Evolutionary conservation across 176 grass and related monocot species (phyloP), one percentile per base, ranked within the genome.

Genomic region (Hyparrhenia diplandra): DNA sequence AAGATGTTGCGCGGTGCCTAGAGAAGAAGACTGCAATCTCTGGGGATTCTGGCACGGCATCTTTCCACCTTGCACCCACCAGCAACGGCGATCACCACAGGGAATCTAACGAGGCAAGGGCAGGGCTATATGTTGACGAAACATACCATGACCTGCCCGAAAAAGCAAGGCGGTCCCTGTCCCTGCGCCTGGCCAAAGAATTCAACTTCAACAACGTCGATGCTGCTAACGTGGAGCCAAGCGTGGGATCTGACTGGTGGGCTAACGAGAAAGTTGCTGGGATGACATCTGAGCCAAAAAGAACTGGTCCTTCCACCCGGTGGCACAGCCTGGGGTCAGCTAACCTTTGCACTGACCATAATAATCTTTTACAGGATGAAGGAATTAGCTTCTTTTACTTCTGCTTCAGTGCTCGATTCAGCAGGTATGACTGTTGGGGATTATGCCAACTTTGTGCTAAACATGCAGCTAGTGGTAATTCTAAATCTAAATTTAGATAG

Each of bases 141-240:
- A 90, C 84, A 8, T 93, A 93, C 36, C 84, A 91, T 90, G 92
- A 95, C 72, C 40, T 95, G 51, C 92, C 96, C 32, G 92, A 99
- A 64, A 95, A 91, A 89, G 75, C 83, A 16, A 81, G 83, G 64
- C 75, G 85, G 41, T 99, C 88, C 54, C 41, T 93, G 52, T 91
- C 87, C 58, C 81, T 91, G 60, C 84, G 86, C 10, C 37, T 82
- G 30, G 80, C 84, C 75, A 99, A 99, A 76, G 96, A 99, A 35
- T 99, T 99, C 77, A 93, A 99, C 16, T 99, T 99, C 74, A 86
- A 89, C 82, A 91, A 91, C 10, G 35, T 78, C 0, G 92, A 91
- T 10, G 84, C 66, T 41, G 30, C 77, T 36, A 82, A 61, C 8
- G 71, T 59, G 70, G 92, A 88, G 30, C 69, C 83, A 1, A 90